Evolutionary conservation across 805 yeast species (phyloP).

Genomic region (Ogataea trehaloabstinens): DNA sequence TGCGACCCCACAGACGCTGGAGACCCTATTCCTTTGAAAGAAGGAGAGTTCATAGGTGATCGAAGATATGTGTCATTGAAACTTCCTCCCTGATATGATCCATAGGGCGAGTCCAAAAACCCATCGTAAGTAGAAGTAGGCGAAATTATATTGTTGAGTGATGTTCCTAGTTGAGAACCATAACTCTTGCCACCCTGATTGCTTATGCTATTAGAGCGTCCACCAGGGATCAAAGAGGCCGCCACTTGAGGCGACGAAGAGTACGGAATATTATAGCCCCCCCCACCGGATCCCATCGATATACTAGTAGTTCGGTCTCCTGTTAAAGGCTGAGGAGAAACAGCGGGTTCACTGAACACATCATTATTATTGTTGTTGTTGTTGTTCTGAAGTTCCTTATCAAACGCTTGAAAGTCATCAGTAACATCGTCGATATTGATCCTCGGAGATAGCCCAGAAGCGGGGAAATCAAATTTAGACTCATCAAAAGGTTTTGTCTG

Average conservation of each 20-base stretch:
- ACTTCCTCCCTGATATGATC: slow-evolving; percentile 30
- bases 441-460: background rate
- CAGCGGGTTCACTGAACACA: background rate
- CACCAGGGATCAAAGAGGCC: slow-evolving; percentile 13
- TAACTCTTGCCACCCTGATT: slow-evolving; percentile 27
- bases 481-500: background rate
- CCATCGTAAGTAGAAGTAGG: slow-evolving; percentile 36
- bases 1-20: slow-evolving; percentile 34
- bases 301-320: slow-evolving; percentile 12
- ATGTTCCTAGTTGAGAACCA: slow-evolving; percentile 31
- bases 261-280: slow-evolving; percentile 19
- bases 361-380: no score
- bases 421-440: background rate
- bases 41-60: slow-evolving; percentile 36
- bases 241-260: slow-evolving; percentile 30
- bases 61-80: slow-evolving; percentile 29
- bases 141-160: slow-evolving; percentile 31
- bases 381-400: background rate
- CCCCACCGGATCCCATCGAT: slow-evolving; percentile 6
- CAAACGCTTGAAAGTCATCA: slow-evolving; percentile 1
- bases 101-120: slow-evolving; percentile 34
- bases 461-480: background rate
- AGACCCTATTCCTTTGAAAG: slow-evolving; percentile 31
- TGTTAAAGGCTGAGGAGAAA: background rate
- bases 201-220: slow-evolving; percentile 23